These are phyloP conservation scores for Borovskyia barvae DNA, from an alignment of 208 protist genomes.

Conservation along the genomic window DNA sequence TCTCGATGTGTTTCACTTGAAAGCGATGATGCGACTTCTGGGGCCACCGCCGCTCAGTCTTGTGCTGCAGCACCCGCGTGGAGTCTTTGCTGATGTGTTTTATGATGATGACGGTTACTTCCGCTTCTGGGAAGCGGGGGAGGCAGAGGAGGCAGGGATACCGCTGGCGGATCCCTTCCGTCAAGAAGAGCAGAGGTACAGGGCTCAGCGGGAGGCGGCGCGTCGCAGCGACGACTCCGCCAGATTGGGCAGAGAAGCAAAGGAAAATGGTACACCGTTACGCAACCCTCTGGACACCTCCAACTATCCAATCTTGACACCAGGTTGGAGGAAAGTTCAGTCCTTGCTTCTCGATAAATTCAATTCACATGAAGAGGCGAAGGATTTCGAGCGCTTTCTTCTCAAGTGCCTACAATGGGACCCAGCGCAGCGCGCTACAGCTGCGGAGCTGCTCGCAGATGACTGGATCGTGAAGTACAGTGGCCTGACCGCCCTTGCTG, in stretches of 20 bases:
- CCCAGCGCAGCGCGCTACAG: slow-evolving; percentile 31
- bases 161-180: slow-evolving; percentile 4
- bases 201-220: background rate
- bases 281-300: slow-evolving; percentile 1
- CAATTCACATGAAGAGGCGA: slow-evolving; percentile 22
- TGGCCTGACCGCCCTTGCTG: slow-evolving; percentile 1
- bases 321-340: slow-evolving; percentile 36
- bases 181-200: slow-evolving; percentile 8
- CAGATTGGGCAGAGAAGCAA: no score
- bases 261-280: background rate
- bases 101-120: slow-evolving; percentile 45
- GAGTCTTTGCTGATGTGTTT: slow-evolving; percentile 49
- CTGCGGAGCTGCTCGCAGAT: slow-evolving; percentile 30
- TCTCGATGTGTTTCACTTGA: slow-evolving; percentile 51
- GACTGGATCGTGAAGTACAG: slow-evolving; percentile 37
- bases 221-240: background rate
- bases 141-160: slow-evolving; percentile 27
- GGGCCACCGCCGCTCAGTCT: slow-evolving; percentile 42
- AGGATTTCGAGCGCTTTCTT: slow-evolving; percentile 42
- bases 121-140: slow-evolving; percentile 36
- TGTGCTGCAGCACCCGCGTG: slow-evolving; percentile 27
- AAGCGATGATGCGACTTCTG: slow-evolving; percentile 51
- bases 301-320: slow-evolving; percentile 31
- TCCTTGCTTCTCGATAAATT: slow-evolving; percentile 28
- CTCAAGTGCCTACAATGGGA: slow-evolving; percentile 56